Evolutionary conservation across 2,329 filamentous ascomycete genomes (phyloP).

Genomic region (Chalaropsis thielavioides): DNA sequence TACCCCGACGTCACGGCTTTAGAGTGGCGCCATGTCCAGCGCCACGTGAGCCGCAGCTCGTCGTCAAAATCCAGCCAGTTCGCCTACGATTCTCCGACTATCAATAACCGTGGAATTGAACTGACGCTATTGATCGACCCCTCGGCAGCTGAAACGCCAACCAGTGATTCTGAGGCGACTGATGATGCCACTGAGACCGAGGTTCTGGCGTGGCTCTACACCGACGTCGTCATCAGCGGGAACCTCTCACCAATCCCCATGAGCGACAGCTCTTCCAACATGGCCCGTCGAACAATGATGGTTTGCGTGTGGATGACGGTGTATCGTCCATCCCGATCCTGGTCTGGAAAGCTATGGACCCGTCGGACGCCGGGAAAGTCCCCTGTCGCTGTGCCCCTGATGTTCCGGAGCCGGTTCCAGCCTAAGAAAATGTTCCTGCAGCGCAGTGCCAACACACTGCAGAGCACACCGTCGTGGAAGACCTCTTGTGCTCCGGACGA

Average conservation of each 20-base stretch:
- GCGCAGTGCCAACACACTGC: conserved; percentile 3
- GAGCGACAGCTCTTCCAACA: conserved; percentile 5
- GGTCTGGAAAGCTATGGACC: conserved; percentile 13
- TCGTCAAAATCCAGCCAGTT: conserved; percentile 15
- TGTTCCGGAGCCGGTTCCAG: conserved; percentile 17
- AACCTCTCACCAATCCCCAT: conserved; percentile 9
- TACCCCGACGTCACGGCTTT: conserved; percentile 17
- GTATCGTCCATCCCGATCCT: conserved; percentile 11
- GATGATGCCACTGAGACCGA: conserved; percentile 15
- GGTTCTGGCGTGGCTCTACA: conserved; percentile 19
- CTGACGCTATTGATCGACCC: conserved; percentile 17
- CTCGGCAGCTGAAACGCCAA: conserved; percentile 7
- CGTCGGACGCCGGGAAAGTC: conserved; percentile 15
- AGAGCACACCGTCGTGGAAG: neutral
- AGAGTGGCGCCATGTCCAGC: conserved; percentile 17
- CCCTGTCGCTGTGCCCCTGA: conserved; percentile 17
- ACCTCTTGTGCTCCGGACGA: neutral
- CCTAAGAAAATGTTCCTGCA: conserved; percentile 19
- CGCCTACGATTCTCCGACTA: conserved; percentile 15
- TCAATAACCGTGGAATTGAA: conserved; percentile 18
- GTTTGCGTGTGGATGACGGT: conserved; percentile 19
- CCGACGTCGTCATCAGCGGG: conserved; percentile 16
- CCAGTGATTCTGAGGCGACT: neutral
- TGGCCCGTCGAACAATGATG: conserved; percentile 16
- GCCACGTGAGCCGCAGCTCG: conserved; percentile 15